These are phyloP conservation scores for Xerocomellus amylosporus DNA, from an alignment of 768 basidiomycete species.

Conservation along the genomic window DNA sequence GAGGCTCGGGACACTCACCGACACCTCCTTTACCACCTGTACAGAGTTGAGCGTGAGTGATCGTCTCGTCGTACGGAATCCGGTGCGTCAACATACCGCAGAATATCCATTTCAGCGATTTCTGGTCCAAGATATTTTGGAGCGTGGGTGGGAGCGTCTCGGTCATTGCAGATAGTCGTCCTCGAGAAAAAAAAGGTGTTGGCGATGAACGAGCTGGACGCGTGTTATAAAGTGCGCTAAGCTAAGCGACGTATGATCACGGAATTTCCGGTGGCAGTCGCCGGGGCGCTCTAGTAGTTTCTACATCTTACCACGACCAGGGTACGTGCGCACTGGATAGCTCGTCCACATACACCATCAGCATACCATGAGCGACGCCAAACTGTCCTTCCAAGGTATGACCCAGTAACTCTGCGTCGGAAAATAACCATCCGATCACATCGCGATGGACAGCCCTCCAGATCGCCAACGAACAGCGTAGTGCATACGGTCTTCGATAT, in stretches of 20 bases:
- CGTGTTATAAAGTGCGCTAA: constrained; percentile 17
- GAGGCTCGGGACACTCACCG: constrained; percentile 49
- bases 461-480: constrained; percentile 85
- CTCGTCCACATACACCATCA: background rate
- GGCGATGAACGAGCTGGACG: constrained; percentile 13
- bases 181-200: constrained; percentile 1
- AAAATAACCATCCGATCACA: constrained; percentile 1
- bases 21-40: constrained; percentile 98
- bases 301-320: constrained; percentile 7
- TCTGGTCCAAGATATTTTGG: constrained; percentile 93
- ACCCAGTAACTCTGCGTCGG: background rate
- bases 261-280: background rate
- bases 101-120: constrained; percentile 96
- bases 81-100: constrained; percentile 63
- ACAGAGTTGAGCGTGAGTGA: constrained; percentile 9
- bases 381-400: constrained; percentile 43
- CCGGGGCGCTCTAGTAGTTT: constrained; percentile 5
- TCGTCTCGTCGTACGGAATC: constrained; percentile 9
- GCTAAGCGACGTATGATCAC: constrained; percentile 11
- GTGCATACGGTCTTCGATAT: constrained; percentile 86
- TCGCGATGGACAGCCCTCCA: constrained; percentile 59
- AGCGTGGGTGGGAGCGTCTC: constrained; percentile 77
- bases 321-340: background rate
- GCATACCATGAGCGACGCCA: constrained; percentile 25
- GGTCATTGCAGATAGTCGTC: constrained; percentile 40